A percentile compares a stretch with the other conserved stretches of the same genome.
These are phyloP conservation scores for Patellifolia procumbens DNA, from an alignment of 179 eudicot genomes.

Conservation along the genomic window DNA sequence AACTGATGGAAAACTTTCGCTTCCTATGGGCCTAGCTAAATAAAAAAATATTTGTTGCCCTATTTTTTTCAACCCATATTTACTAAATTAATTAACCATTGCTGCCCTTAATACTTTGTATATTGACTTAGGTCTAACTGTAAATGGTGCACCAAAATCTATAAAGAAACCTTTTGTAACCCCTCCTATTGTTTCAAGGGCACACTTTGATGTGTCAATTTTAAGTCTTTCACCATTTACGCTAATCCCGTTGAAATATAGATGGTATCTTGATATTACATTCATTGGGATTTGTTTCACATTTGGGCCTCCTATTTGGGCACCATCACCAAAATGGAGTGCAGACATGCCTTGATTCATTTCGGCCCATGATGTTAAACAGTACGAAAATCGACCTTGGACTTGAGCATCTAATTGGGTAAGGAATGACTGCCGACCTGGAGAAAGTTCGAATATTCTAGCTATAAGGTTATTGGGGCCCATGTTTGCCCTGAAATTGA, in stretches of 20 bases:
- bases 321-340: constrained; percentile 23
- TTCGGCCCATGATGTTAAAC: constrained; percentile 15
- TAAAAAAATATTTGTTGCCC: neutral
- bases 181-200: neutral
- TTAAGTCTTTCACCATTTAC: constrained; percentile 10
- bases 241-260: constrained; percentile 18
- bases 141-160: constrained; percentile 15
- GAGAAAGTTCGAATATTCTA: constrained; percentile 17
- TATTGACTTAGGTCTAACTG: neutral
- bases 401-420: constrained; percentile 12
- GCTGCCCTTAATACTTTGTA: neutral
- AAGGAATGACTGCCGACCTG: constrained; percentile 7
- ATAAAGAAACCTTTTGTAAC: constrained; percentile 1
- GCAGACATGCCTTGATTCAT: neutral
- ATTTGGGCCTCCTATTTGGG: constrained; percentile 16
- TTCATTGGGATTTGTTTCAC: constrained; percentile 18
- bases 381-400: constrained; percentile 22
- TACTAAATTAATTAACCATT: neutral
- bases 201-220: constrained; percentile 6
- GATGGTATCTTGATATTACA: neutral
- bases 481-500: neutral
- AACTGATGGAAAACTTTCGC: neutral
- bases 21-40: too few relatives aligned
- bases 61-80: neutral
- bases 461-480: neutral